These are phyloP conservation scores for sunflower (Helianthus annuus) DNA, from an alignment of 129 eudicot species.

Conservation along the genomic window HanXRQr2.0-SUNRISE NC_035436.2:202620727-202621226, in stretches of 20 bases:
- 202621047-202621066: not conserved
- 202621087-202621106: not conserved
- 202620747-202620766: not conserved
- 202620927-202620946: not conserved
- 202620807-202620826: conserved; percentile 7
- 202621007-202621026: conserved; percentile 28
- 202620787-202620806: conserved; percentile 22
- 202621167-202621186: not conserved
- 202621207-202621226: not conserved
- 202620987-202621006: conserved; percentile 5
- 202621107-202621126: not conserved
- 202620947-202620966: conserved; percentile 19
- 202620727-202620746: not conserved
- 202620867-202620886: not conserved
- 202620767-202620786: conserved; percentile 2
- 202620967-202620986: not conserved
- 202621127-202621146: not conserved
- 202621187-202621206: not conserved
- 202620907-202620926: conserved; percentile 14
- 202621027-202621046: not conserved
- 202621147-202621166: conserved; percentile 13
- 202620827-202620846: too few relatives aligned
- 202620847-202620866: conserved; percentile 7
- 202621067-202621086: conserved; percentile 11
- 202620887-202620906: conserved; percentile 12